Base-by-base conservation (phyloP, 2,329 filamentous ascomycete genomes). In the Scorias spongiosa region DNA sequence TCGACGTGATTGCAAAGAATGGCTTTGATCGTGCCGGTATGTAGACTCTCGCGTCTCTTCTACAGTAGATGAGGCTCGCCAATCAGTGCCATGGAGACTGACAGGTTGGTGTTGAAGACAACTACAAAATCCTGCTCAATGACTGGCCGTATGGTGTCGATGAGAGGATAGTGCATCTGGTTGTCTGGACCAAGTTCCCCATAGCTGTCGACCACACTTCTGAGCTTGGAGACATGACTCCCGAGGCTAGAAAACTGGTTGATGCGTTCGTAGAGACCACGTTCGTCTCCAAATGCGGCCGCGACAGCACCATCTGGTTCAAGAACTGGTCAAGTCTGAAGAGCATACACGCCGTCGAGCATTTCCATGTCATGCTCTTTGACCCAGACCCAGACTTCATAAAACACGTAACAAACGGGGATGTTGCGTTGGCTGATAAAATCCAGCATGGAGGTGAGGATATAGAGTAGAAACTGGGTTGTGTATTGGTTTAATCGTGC, bases 81-180 rank as follows among this genome's bases (percentile, higher is more conserved):
- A 26, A 7, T 7, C 20, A 26, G 20, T 26, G 20, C 20, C 4
- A 26, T 26, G 20, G 20, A 26, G 20, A 26, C 20, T 26, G 20
- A 26, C 20, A 26, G 20, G 20, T 26, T 26, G 20, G 20, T 26
- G 20, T 26, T 26, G 20, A 17, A 15, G 70, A 66, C 40, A 81
- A 91, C 56, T 65, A 80, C 54, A 86, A 78, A 61, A 79, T 93
- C 40, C 62, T 94, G 36, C 76, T 75, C 64, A 96, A 96, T 58
- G 88, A 96, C 69, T 95, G 87, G 84, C 89, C 89, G 0, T 96
- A 95, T 57, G 87, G 85, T 0, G 70, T 95, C 43, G 85, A 91
- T 54, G 58, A 68, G 40, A 71, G 74, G 42, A 88, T 94, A 50
- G 75, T 84, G 12, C 89, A 95, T 59, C 68, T 95, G 2, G 84